phyloP scores from a whole-genome alignment of 495 filamentous ascomycete species.

The Pyrenula aspistea region DNA sequence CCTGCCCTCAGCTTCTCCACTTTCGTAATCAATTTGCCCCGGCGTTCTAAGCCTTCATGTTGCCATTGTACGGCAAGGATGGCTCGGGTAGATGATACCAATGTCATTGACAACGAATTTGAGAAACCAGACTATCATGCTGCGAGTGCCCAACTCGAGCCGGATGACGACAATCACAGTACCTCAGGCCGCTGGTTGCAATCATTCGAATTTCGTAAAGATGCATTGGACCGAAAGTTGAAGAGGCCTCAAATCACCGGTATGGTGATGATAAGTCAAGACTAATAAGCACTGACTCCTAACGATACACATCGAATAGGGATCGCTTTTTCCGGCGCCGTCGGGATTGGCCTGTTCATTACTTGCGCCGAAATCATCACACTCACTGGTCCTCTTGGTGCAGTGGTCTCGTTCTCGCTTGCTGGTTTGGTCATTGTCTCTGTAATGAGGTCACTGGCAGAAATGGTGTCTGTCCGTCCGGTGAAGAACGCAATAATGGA shows the following conservation, averaged over 20 bases:
- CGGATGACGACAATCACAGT: neutral
- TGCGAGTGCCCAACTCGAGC: neutral
- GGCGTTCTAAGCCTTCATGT: too few relatives aligned
- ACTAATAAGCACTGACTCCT: neutral
- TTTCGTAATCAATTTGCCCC: too few relatives aligned
- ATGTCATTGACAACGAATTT: neutral
- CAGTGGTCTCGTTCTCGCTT: constrained; percentile 22
- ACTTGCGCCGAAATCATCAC: constrained; percentile 23
- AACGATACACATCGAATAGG: too few relatives aligned
- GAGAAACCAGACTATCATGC: neutral
- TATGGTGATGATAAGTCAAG: neutral
- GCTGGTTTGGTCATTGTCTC: constrained; percentile 23
- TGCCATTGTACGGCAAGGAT: neutral
- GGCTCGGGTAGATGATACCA: neutral
- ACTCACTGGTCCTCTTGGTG: constrained; percentile 20
- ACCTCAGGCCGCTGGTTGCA: neutral
- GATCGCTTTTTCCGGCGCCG: constrained; percentile 24
- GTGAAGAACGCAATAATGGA: constrained; percentile 24
- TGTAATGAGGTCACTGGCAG: constrained; percentile 28
- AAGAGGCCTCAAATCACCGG: constrained; percentile 15
- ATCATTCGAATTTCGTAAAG: constrained; percentile 4
- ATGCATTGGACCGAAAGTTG: constrained; percentile 7
- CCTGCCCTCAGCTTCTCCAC: too few relatives aligned
- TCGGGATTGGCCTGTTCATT: constrained; percentile 29
- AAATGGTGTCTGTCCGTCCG: constrained; percentile 28